A percentile compares a stretch with the other conserved stretches of the same genome.
Conservation (phyloP, 2,329 filamentous ascomycete species). For the Alternaria gaisen region DNA sequence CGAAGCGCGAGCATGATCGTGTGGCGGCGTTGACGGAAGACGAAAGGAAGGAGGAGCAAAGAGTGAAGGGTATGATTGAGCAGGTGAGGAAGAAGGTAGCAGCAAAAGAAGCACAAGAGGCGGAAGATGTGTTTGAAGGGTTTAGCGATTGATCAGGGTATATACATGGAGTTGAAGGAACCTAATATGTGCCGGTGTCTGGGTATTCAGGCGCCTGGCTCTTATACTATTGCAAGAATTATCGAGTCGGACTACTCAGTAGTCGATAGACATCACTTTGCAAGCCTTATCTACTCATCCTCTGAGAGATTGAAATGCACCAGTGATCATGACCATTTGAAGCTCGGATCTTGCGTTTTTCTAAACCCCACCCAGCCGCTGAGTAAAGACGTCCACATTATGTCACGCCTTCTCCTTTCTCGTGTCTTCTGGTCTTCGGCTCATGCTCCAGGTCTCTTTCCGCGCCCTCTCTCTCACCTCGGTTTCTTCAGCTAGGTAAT, state of each 20-base stretch:
- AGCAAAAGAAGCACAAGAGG: constrained; percentile 35
- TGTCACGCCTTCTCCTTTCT: not conserved
- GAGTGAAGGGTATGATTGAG: constrained; percentile 43
- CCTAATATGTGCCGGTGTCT: not conserved
- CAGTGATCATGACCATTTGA: not conserved
- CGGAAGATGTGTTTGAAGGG: constrained; percentile 45
- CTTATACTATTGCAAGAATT: not conserved
- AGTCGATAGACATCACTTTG: not conserved
- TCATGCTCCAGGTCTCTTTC: not conserved
- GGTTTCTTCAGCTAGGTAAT: not conserved
- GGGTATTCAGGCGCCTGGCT: not conserved
- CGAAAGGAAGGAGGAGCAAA: constrained; percentile 46
- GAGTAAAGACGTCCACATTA: not conserved
- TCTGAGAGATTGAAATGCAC: not conserved
- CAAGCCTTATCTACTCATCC: not conserved
- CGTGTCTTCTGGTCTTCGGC: not conserved
- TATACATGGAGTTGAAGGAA: not conserved
- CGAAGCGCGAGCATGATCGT: constrained; percentile 43
- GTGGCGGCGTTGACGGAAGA: constrained; percentile 38
- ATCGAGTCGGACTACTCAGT: not conserved
- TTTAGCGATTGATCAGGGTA: constrained; percentile 39
- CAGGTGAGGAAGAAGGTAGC: constrained; percentile 39
- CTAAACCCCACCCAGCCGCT: not conserved
- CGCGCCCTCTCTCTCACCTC: not conserved
- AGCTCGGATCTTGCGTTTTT: not conserved